These are phyloP conservation scores for Beauveria medogensis DNA, from an alignment of 2,329 filamentous ascomycete genomes.

Conservation along the genomic window DNA sequence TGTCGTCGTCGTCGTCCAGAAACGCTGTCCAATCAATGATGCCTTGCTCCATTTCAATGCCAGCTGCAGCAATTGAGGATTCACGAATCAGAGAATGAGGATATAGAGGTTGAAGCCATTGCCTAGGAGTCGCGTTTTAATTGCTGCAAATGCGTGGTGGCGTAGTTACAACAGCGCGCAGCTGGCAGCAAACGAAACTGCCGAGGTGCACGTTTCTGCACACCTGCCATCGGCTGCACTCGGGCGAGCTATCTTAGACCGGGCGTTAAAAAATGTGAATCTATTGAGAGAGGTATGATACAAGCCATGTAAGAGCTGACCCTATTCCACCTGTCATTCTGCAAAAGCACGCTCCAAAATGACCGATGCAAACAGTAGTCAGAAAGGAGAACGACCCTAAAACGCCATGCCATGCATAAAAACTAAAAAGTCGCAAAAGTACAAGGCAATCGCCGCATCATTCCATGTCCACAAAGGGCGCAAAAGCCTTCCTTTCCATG, in stretches of 20 bases:
- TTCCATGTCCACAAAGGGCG: constrained; percentile 23
- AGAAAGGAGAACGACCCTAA: not conserved
- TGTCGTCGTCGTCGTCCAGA: not conserved
- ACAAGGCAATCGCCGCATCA: constrained; percentile 17
- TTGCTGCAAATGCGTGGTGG: not conserved
- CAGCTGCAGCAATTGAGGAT: not conserved
- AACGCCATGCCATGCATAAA: not conserved
- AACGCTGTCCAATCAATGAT: not conserved
- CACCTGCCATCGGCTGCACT: not conserved
- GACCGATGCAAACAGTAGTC: not conserved
- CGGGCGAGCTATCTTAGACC: not conserved
- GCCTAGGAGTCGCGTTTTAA: not conserved
- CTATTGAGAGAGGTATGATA: not conserved
- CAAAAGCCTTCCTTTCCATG: constrained; percentile 20
- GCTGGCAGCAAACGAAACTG: constrained; percentile 8
- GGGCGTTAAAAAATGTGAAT: not conserved
- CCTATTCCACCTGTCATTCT: not conserved
- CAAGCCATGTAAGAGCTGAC: not conserved
- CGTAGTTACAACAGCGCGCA: not conserved
- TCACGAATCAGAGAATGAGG: not conserved
- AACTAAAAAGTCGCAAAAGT: constrained; percentile 12
- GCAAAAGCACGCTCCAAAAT: not conserved
- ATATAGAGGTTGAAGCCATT: not conserved
- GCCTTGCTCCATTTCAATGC: not conserved
- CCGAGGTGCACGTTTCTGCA: not conserved